Evolutionary conservation across 768 basidiomycete species (phyloP), one percentile per base, ranked within the genome.

Genomic region (Trametes villosa): DNA sequence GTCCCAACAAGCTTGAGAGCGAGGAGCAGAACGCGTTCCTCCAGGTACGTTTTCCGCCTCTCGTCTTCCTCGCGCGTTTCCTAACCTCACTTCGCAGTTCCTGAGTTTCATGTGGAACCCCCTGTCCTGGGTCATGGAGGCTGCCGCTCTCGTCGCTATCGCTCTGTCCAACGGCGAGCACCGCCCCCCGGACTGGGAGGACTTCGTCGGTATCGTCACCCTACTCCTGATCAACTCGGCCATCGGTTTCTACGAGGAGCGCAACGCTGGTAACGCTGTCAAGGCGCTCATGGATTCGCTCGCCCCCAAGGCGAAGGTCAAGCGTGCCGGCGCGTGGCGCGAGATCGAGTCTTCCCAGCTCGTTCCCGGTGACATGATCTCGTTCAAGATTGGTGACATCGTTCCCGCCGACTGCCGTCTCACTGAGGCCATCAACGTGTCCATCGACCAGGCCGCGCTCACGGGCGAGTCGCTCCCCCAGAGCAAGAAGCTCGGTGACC

Each of bases 81-180:
- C 22, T 18, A 6, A n/a, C n/a, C n/a, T n/a, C 8, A 29, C 46
- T 15, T 27, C 31, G 30, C 47, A 92, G 91, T 94, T 96, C 77
- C 78, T 94, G 67, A 87, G 88, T 73, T 98, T 98, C 85, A 98
- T 98, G 96, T 98, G 96, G 96, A 98, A 98, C 79, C 96, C 96
- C 44, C 82, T 98, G 13, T 98, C 96, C 33, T 98, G 96, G 96
- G 96, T 98, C 76, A 98, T 98, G 96, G 96, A 98, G 77, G 94
- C 89, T 63, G 95, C 95, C 38, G 92, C 93, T 9, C 82, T 94
- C 30, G 94, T 95, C 66, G 96, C 96, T 48, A 98, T 98, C 74
- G 94, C 86, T 41, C 86, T 98, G 30, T 97, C 96, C 57, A 98
- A 98, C 76, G 96, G 96, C 76, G 87, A 87, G 68, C 78, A 81